Evolutionary conservation across 176 grass and related monocot species (phyloP).

Genomic region (Triticum aestivum): IWGSC_CS_RefSeq_v2.1 NC_057796.1:251993785-251994284

Average conservation of each 20-base stretch:
- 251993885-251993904: conserved; percentile 9
- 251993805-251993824: conserved; percentile 37
- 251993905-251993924: conserved; percentile 21
- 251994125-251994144: conserved; percentile 64
- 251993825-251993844: conserved; percentile 22
- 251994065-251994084: conserved; percentile 75
- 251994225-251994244: conserved; percentile 4
- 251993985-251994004: conserved; percentile 67
- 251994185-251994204: conserved; percentile 67
- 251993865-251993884: conserved; percentile 56
- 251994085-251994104: conserved; percentile 67
- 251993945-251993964: conserved; percentile 22
- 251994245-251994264: background rate
- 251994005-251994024: conserved; percentile 88
- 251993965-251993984: conserved; percentile 14
- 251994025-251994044: conserved; percentile 84
- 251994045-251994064: conserved; percentile 85
- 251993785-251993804: conserved; percentile 32
- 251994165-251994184: conserved; percentile 88
- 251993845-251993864: background rate
- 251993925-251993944: conserved; percentile 14
- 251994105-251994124: conserved; percentile 90
- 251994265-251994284: conserved; percentile 82
- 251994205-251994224: background rate
- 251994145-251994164: conserved; percentile 81